These are phyloP conservation scores for Martiniozyma abietophila DNA, from an alignment of 805 yeast species.

Conservation along the genomic window DNA sequence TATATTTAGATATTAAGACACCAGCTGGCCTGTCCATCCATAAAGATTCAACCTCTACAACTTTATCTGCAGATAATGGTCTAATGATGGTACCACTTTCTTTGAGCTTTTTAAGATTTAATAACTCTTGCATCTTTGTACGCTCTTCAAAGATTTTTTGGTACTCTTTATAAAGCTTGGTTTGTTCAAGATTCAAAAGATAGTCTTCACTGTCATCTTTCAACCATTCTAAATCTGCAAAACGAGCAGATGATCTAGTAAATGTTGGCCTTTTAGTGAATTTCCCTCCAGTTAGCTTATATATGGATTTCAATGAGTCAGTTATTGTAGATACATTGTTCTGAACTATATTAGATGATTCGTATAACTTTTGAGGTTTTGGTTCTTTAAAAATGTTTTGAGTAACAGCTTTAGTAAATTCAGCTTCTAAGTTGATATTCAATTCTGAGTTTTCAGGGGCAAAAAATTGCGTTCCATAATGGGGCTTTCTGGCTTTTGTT, in stretches of 20 bases:
- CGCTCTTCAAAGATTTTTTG: constrained; percentile 36
- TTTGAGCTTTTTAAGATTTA: constrained; percentile 28
- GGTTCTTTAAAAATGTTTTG: too few species aligned
- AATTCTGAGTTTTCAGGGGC: not conserved
- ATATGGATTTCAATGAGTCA: too few species aligned
- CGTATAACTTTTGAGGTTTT: too few species aligned
- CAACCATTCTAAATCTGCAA: constrained; percentile 25
- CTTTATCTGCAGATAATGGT: constrained; percentile 26
- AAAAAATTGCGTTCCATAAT: constrained; percentile 6
- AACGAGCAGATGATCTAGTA: constrained; percentile 18
- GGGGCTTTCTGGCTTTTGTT: too few species aligned
- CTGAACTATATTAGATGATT: too few species aligned
- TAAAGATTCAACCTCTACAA: constrained; percentile 25
- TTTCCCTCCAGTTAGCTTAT: too few species aligned
- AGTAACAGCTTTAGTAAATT: too few species aligned
- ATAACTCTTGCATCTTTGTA: constrained; percentile 26
- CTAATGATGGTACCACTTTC: constrained; percentile 24
- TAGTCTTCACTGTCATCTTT: constrained; percentile 25
- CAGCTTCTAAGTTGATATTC: constrained; percentile 1
- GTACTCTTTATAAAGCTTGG: constrained; percentile 31
- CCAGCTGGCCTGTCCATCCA: constrained; percentile 25
- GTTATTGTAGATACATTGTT: too few species aligned
- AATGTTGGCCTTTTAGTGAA: constrained; percentile 8
- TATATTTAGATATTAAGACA: constrained; percentile 27
- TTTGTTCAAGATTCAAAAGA: constrained; percentile 22